These are phyloP conservation scores for Hypoxylon intermedium DNA, from an alignment of 495 filamentous ascomycete genomes.

Conservation along the genomic window DNA sequence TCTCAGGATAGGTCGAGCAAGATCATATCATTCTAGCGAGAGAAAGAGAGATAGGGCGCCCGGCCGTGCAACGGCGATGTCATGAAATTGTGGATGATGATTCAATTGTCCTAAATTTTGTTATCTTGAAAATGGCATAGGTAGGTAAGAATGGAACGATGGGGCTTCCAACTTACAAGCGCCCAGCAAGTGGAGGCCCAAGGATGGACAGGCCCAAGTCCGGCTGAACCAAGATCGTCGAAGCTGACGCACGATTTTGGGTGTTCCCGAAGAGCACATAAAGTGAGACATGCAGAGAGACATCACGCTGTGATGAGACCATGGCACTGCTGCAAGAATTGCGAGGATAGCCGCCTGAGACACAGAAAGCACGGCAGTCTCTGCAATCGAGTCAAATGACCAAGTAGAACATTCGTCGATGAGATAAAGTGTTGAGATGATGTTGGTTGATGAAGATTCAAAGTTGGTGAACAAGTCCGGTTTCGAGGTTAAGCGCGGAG, in stretches of 20 bases:
- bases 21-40: not conserved
- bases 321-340: constrained; percentile 28
- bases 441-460: not conserved
- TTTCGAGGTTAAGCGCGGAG: constrained; percentile 20
- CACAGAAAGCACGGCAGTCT: constrained; percentile 13
- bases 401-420: constrained; percentile 2
- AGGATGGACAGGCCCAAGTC: constrained; percentile 16
- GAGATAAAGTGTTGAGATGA: too few relatives aligned
- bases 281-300: constrained; percentile 44
- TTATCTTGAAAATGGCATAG: not conserved
- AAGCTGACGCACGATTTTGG: constrained; percentile 26
- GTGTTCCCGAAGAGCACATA: constrained; percentile 16
- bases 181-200: constrained; percentile 29
- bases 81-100: not conserved
- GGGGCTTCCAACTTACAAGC: constrained; percentile 9
- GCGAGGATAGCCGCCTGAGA: constrained; percentile 39
- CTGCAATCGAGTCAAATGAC: constrained; percentile 9
- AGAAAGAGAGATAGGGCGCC: not conserved
- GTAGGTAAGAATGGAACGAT: not conserved
- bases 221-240: constrained; percentile 37
- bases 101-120: not conserved
- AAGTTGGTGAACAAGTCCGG: constrained; percentile 6
- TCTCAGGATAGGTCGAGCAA: constrained; percentile 4
- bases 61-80: not conserved
- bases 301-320: constrained; percentile 37